Base-by-base conservation (phyloP, 768 basidiomycete species). In the Brasilioporus rufonigricans region DNA sequence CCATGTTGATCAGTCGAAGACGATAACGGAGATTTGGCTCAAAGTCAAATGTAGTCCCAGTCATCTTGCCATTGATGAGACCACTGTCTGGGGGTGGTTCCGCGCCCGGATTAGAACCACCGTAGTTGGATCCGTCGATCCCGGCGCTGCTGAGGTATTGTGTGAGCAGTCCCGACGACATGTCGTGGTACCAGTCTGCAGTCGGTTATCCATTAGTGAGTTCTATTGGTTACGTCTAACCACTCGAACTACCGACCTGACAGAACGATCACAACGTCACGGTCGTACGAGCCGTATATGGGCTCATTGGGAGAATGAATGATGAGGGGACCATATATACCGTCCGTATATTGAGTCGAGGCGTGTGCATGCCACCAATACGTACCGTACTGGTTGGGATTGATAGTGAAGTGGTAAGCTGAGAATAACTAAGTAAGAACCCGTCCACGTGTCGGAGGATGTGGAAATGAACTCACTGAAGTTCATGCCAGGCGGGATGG, bases 341-440 rank as follows among this genome's bases (percentile, higher is more conserved):
- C 81, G 48, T 82, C 81, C 11, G 78, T 80, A 59, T 78, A 77
- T 48, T 71, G 69, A 43, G 69, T 71, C 11, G 62, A 69, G 41
- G 71, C 64, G 36, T 71, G 70, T 33, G 61, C 78, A 66, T 80
- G 80, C 71, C 75, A 80, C 80, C 80, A 80, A 19, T 72, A 79
- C 0, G 77, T 77, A 1, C 79, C 79, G 1, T 69, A 72, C 59
- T 74, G 78, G 14, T 71, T 70, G 4, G 65, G 56, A 19, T 75
- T 73, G 38, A 80, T 61, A 6, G 74, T 75, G 50, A 76, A 80
- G 45, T 64, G 73, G 57, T 73, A 75, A 1, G 70, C 65, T 61
- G 23, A 54, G 35, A 49, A 39, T 16, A 12, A 29, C 9, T 7
- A 1, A 12, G 35, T 62, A 5, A 57, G 50, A 47, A 44, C 31